Base-by-base conservation (phyloP, 257 asterid genomes). In the Ocimum tenuiflorum region DNA sequence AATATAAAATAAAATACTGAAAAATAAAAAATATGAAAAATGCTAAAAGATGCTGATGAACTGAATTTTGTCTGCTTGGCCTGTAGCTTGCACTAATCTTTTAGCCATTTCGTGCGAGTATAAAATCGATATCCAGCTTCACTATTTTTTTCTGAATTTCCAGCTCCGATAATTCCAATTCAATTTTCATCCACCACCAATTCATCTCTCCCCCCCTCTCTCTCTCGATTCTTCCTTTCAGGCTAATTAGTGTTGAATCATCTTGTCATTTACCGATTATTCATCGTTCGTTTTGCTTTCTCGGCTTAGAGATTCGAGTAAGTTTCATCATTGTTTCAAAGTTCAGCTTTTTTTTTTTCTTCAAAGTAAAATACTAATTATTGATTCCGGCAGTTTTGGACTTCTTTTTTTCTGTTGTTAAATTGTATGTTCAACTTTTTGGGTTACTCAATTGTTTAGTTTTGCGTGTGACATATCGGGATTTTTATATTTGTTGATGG, bases 171-270 rank as follows among this genome's bases (percentile, higher is more conserved):
- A 39, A 51, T 51, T 69, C 36, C 46, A 5, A 6, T 13, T 71
- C 56, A 60, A 60, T 42, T 67, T 46, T 29, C 60, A 23, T 46
- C 73, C 68, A 75, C 83, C 76, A 75, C 83, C 73, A 75, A 60
- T 75, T 71, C 31, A 27, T 27, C 31, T 27, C 66, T 27, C 31
- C 4, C 31, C 4, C 31, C 23, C 31, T 12, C 69, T 29, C 63
- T 22, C 47, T 75, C 78, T 59, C 63, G 67, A 70, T 33, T 71
- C 65, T 81, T 75, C 82, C 22, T 22, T 38, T 24, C 24, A 9
- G 1, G 36, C 22, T 52, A 4, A 48, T 24, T 62, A 20, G 24
- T 18, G 53, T 23, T 50, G 9, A 41, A 20, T 45, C 60, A n/a
- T 50, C 55, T 76, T 56, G 63, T 56, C 72, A 22, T 51, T 36